Evolutionary conservation across 148 eudicot species (phyloP).

Genomic region (Heliamphora exappendiculata): DNA sequence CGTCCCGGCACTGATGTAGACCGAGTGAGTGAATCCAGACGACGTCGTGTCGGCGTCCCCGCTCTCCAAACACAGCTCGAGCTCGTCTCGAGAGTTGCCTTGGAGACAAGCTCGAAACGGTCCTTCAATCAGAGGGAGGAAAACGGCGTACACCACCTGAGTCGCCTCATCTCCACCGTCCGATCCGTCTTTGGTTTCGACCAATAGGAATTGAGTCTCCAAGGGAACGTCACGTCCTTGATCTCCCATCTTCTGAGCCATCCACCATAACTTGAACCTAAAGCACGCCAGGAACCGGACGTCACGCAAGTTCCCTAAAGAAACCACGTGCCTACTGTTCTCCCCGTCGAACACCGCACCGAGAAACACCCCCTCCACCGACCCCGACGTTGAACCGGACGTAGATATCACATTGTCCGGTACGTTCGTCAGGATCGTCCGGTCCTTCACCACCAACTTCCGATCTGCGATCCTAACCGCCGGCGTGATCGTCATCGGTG

Average conservation of each 20-base stretch:
- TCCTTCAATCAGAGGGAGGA: slow-evolving; percentile 72
- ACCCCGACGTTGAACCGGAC: slow-evolving; percentile 44
- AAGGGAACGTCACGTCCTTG: slow-evolving; percentile 57
- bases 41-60: slow-evolving; percentile 49
- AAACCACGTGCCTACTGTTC: slow-evolving; percentile 41
- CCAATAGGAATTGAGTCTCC: slow-evolving; percentile 73
- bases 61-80: slow-evolving; percentile 71
- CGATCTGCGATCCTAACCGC: slow-evolving; percentile 44
- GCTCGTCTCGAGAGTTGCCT: slow-evolving; percentile 52
- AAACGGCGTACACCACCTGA: slow-evolving; percentile 44
- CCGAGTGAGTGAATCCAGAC: slow-evolving; percentile 38
- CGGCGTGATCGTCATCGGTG: slow-evolving; percentile 58
- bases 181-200: slow-evolving; percentile 49
- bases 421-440: slow-evolving; percentile 52
- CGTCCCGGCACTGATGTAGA: slow-evolving; percentile 48
- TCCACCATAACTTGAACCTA: slow-evolving; percentile 88
- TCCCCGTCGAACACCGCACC: slow-evolving; percentile 46
- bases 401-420: slow-evolving; percentile 52
- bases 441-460: slow-evolving; percentile 48
- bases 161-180: slow-evolving; percentile 34
- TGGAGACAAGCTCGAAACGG: slow-evolving; percentile 68
- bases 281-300: slow-evolving; percentile 68
- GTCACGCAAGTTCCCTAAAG: slow-evolving; percentile 49
- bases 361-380: slow-evolving; percentile 55
- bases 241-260: slow-evolving; percentile 81